Conservation (phyloP, 2,329 filamentous ascomycete species). For the Blastomyces emzantsi region DNA sequence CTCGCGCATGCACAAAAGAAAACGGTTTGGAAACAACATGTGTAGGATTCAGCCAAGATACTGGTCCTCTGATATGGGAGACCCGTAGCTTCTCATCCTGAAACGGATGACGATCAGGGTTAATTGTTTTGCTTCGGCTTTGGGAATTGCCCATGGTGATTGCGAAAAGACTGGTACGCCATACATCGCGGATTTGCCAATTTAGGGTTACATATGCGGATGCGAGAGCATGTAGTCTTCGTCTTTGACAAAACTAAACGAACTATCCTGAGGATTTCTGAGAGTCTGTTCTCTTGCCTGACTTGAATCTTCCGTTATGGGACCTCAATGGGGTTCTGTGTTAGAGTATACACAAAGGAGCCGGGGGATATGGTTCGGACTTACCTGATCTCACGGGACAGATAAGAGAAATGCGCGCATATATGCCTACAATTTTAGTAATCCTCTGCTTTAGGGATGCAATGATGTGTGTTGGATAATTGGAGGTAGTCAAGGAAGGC, state of each 20-base stretch:
- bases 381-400: background rate
- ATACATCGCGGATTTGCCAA: background rate
- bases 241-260: background rate
- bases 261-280: background rate
- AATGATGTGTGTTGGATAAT: too few species aligned
- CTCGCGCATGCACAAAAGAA: background rate
- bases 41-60: constrained; percentile 3
- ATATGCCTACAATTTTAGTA: too few species aligned
- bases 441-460: too few species aligned
- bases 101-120: constrained; percentile 4
- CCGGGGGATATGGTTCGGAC: background rate
- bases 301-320: background rate
- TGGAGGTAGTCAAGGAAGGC: too few species aligned
- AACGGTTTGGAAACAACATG: background rate
- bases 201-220: background rate
- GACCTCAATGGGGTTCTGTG: background rate
- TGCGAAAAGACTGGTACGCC: background rate
- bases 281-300: background rate
- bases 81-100: background rate
- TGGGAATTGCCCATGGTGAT: background rate
- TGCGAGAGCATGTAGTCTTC: background rate
- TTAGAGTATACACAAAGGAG: background rate
- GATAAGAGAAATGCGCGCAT: background rate
- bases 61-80: constrained; percentile 5
- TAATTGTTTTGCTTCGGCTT: background rate